phyloP scores from a whole-genome alignment of 129 eudicot genomes.

The Dittrichia graveolens region DNA sequence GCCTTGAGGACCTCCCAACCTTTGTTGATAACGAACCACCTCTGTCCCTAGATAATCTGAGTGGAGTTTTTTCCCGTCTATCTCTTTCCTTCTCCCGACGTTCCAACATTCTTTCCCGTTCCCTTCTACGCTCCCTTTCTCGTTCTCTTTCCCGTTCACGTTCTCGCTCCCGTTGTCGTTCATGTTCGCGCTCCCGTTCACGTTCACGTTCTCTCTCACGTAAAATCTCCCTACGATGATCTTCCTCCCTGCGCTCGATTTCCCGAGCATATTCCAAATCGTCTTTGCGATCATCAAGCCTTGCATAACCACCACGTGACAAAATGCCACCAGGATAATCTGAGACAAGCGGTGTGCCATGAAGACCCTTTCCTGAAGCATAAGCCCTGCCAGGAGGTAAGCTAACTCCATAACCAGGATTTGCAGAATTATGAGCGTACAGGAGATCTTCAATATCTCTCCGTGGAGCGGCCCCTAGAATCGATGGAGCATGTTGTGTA shows the following conservation, averaged over 20 bases:
- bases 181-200: conserved; percentile 66
- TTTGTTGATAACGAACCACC: conserved; percentile 56
- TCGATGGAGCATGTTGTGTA: conserved; percentile 77
- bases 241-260: conserved; percentile 69
- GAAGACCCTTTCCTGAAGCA: conserved; percentile 82
- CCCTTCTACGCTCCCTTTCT: conserved; percentile 64
- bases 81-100: conserved; percentile 59
- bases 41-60: conserved; percentile 69
- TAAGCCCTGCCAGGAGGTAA: conserved; percentile 97
- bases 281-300: conserved; percentile 74
- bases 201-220: conserved; percentile 71
- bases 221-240: conserved; percentile 54
- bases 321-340: conserved; percentile 63
- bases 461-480: conserved; percentile 88
- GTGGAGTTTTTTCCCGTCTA: conserved; percentile 66
- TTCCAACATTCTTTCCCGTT: conserved; percentile 52
- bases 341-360: conserved; percentile 50
- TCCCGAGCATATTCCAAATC: conserved; percentile 59
- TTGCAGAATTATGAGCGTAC: conserved; percentile 65
- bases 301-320: conserved; percentile 58
- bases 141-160: conserved; percentile 65
- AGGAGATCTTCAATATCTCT: conserved; percentile 71
- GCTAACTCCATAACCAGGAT: conserved; percentile 96
- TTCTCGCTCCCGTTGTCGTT: conserved; percentile 47
- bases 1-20: conserved; percentile 55